Conservation (phyloP, 441 rosid genomes). For the Eutrema salsugineum region DNA sequence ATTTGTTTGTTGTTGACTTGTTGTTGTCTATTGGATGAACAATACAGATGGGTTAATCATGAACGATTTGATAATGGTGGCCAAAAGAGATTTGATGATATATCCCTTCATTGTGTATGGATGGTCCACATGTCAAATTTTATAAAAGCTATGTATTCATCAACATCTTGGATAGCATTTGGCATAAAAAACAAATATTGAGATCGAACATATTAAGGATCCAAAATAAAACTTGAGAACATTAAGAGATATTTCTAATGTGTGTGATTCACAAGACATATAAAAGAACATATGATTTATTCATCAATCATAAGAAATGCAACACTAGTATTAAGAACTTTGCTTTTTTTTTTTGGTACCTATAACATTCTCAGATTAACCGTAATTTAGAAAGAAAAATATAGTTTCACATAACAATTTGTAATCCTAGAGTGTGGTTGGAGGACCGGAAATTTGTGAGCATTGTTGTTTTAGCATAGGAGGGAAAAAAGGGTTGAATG, state of each 20-base stretch:
- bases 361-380: not conserved
- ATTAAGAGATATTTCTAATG: too few relatives aligned
- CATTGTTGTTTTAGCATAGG: not conserved
- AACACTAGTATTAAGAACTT: not conserved
- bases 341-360: not conserved
- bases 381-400: not conserved
- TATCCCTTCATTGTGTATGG: not conserved
- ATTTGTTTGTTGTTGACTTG: not conserved
- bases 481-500: not conserved
- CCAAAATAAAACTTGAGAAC: too few relatives aligned
- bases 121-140: not conserved
- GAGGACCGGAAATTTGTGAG: not conserved
- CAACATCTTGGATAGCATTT: not conserved
- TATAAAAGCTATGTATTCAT: not conserved
- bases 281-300: too few relatives aligned
- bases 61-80: slow-evolving; percentile 87
- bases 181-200: not conserved
- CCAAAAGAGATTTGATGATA: slow-evolving; percentile 66
- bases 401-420: not conserved
- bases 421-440: not conserved
- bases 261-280: too few relatives aligned
- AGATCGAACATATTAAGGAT: too few relatives aligned
- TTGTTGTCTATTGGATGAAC: slow-evolving; percentile 1
- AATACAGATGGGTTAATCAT: slow-evolving; percentile 77
- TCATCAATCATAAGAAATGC: not conserved